Base-by-base conservation (phyloP, 495 filamentous ascomycete genomes). In the Paragyromitra xinjiangensis region DNA sequence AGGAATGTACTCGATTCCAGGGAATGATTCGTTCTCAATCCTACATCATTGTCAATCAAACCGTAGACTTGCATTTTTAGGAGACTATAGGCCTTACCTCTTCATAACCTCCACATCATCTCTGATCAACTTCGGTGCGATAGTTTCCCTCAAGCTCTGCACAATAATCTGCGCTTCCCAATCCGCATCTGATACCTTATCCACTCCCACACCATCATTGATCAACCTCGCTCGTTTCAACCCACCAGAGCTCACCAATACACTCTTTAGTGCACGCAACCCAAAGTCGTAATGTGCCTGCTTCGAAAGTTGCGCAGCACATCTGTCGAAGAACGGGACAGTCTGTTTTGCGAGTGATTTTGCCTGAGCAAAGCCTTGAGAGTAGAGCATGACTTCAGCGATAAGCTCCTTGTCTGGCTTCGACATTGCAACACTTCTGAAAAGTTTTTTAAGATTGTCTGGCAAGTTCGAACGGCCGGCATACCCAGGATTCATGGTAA, bases 401-500 rank as follows among this genome's bases (percentile, higher is more conserved):
- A 99, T 99, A 75, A 98, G 92, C 83, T 99, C 95, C 84, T 99
- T 99, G 85, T 99, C 95, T 0, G 95, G 95, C 84, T 98, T 98
- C 8, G 96, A 98, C 95, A 99, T 99, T 51, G 95, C 95, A 59
- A 99, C 95, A 81, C 96, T 98, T 80, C 95, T 89, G 89, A 99
- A 99, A 24, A 99, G 87, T 85, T 99, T 99, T 88, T 99, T 99
- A 84, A 99, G 84, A 83, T 99, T 99, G 84, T 99, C 95, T 0
- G 95, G 95, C 80, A 99, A 85, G 84, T 98, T 99, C 42, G 95
- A 99, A 83, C 95, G 91, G 64, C 95, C 95, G 50, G 95, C 95
- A 87, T 99, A 99, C 24, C 95, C 95, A 79, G 95, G 95, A 85
- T 99, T 99, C 95, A 99, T 99, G 42, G 95, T 99, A 84, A 99